A percentile compares a stretch with the other conserved stretches of the same genome.
Evolutionary conservation across 106 monocot species (phyloP).

Genomic region (Platanthera zijinensis): DNA sequence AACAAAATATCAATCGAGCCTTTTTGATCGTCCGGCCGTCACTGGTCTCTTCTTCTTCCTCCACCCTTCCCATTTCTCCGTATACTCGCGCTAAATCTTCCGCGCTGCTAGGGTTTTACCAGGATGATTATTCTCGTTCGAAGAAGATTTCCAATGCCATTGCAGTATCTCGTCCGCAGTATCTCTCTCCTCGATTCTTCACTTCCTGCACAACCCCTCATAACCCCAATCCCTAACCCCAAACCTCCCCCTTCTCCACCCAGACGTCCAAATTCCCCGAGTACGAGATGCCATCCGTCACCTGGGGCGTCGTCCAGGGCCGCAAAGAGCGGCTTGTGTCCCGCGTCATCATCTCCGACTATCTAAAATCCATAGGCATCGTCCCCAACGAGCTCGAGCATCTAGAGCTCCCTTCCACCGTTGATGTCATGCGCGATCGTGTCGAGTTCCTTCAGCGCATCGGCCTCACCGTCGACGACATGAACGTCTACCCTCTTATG

Average conservation of each 20-base stretch:
- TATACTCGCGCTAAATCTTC: neutral
- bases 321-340: slow-evolving; percentile 85
- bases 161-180: neutral
- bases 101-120: neutral
- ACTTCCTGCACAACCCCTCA: neutral
- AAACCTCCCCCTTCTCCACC: neutral
- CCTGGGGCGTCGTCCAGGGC: slow-evolving; percentile 83
- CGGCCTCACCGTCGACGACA: slow-evolving; percentile 73
- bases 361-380: slow-evolving; percentile 63
- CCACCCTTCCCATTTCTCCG: neutral
- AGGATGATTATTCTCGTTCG: neutral
- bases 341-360: slow-evolving; percentile 81
- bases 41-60: too few species aligned
- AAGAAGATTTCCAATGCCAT: neutral
- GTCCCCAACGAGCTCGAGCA: slow-evolving; percentile 77
- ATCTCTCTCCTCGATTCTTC: neutral
- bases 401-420: slow-evolving; percentile 80
- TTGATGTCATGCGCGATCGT: slow-evolving; percentile 84
- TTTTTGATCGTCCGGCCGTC: too few species aligned
- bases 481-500: slow-evolving; percentile 75
- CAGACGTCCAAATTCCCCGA: slow-evolving; percentile 40
- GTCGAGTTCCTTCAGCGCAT: slow-evolving; percentile 75
- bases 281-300: slow-evolving; percentile 85
- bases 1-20: too few species aligned
- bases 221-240: neutral